Evolutionary conservation across 2,329 filamentous ascomycete genomes (phyloP), one percentile per base, ranked within the genome.

Genomic region (Sporothrix dimorphospora): DNA sequence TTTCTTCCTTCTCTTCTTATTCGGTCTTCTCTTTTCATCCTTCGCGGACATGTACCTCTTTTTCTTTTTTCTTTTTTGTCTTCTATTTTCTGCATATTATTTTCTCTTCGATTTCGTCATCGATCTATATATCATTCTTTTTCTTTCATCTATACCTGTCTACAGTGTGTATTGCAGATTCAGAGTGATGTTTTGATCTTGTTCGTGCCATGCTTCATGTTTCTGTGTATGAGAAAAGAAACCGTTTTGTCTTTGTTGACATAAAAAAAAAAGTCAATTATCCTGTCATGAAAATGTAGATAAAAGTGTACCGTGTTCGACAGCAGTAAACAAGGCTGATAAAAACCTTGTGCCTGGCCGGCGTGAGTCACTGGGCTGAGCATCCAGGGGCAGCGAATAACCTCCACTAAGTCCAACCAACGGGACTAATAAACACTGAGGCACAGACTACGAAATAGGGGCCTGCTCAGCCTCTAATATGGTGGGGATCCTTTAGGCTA

Each of bases 1-100:
- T 49, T 51, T 42, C 40, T 42, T 55, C 11, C 40, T 55, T 34
- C 12, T 12, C 40, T 40, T 66, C 55, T 40, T 8, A 4, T 55
- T 40, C 30, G 34, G 30, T 40, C 14, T 34, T 42, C 14, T 27
- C 40, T 38, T 63, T 49, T 61, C 4, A 16, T 63, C 30, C 47
- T 55, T 51, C 38, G 49, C 49, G 49, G 49, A 53, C 12, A 53
- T 53, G 11, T 53, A 24, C 49, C 19, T 53, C 24, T 24, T 69
- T 45, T 16, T 27, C 21, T 55, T 40, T 65, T 51, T 51, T 12
- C 27, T 30, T 19, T 34, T n/a, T 34, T 47, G 19, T 16, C 27
- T 63, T 21, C n/a, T 65, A 16, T 24, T 24, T 59, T 55, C 11
- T 70, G 59, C 59, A 65, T 21, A 65, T 45, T 65, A 59, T 40